Base-by-base conservation (phyloP, 495 filamentous ascomycete genomes). In the Penicillium waksmanii region DNA sequence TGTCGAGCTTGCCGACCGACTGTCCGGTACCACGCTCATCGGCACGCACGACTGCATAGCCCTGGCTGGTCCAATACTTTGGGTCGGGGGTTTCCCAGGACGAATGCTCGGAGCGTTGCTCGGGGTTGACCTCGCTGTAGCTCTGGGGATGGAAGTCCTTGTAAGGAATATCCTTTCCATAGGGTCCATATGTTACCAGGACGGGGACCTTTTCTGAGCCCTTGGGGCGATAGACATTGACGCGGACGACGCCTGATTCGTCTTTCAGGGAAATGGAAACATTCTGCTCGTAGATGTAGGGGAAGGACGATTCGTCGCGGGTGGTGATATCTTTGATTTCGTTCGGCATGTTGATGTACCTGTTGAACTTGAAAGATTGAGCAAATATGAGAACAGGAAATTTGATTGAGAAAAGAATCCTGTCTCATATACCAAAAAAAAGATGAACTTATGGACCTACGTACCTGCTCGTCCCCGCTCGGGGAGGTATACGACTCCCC, bases 1-100 rank as follows among this genome's bases (percentile, higher is more conserved):
- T 85, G 55, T 89, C 84, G 1, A 88, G 67, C 19, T 80, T 64
- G 0, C 85, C 85, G 0, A 81, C 79, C 5, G 80, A 84, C 57
- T 87, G 85, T 4, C 85, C 85, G 1, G 77, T 66, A 5, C 85
- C 86, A 1, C 80, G 69, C 68, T 87, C 85, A 56, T 89, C 85
- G 3, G 80, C 84, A 1, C 84, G 75, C 2, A 89, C 83, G 2
- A 88, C 71, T 0, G 76, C 85, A 64, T 87, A 89, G 17, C 82
- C 84, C 53, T 85, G 70, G n/a, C 62, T 65, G 1, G 84, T 86
- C 85, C 86, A 89, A 70, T 79, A 88, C 8, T 71, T 78, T 0
- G 86, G 85, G 56, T 86, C 84, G 2, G 85, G 85, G 0, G 85
- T 87, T 64, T 88, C 85, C 85, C 86, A 89, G 0, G 81, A 79